Base-by-base conservation (phyloP, 2,329 filamentous ascomycete species). In the Pseudogymnoascus sp. region DNA sequence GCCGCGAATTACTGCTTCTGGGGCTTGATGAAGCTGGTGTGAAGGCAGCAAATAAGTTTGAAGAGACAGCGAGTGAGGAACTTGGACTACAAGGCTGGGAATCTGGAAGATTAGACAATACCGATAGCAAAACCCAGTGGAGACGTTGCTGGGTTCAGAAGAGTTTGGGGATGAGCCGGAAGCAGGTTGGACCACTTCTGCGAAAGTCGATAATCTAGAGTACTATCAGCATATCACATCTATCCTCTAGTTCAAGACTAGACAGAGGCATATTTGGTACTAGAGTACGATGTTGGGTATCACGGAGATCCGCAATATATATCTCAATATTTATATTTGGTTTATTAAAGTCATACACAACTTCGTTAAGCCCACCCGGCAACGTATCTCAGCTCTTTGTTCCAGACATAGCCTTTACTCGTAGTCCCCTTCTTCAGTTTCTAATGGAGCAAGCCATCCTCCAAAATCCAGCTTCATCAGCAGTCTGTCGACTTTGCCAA, bases 391-490 rank as follows among this genome's bases (percentile, higher is more conserved):
- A 6, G 15, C 15, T n/a, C 28, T 33, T 33, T 33, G 47, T 53
- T 20, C n/a, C 15, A 30, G 47, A 33, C 47, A 53, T 53, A 53
- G 47, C 47, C 20, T 7, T 53, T 12, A 53, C 8, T 53, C 47
- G 6, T 33, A 53, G n/a, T 20, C 47, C 2, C 28, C 47, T 2
- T 53, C 47, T 7, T 53, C 28, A 8, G 47, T 4, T 20, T 53
- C 47, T 20, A 53, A 53, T 7, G 47, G 47, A 33, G 47, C 25
- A 35, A 73, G 72, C 71, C 71, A 73, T 0, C 68, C 67, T 4
- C 71, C 71, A 66, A 73, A 73, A 66, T 96, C 91, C 68, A 97
- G 76, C 77, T 96, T 96, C 90, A 96, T 96, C 71, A 97, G 74
- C 70, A 97, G 74, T 62, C 89, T 80, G 75, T 96, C 91, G 50